phyloP scores from a whole-genome alignment of 2,329 filamentous ascomycete species.

The Trematosphaeria pertusa region DNA sequence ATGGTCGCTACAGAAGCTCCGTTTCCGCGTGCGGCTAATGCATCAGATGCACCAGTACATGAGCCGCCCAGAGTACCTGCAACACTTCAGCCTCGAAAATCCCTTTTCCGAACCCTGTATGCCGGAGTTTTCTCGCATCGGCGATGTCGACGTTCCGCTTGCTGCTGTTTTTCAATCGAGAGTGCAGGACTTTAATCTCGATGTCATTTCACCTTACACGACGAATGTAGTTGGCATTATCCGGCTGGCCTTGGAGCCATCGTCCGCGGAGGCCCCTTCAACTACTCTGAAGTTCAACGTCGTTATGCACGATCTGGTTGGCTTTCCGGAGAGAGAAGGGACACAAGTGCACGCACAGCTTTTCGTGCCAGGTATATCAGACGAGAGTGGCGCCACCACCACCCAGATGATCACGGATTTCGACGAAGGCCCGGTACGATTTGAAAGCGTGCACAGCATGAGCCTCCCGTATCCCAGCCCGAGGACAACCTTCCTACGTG shows the following conservation, averaged over 20 bases:
- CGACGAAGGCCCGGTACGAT: slow-evolving; percentile 88
- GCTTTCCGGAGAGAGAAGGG: slow-evolving; percentile 94
- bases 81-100: slow-evolving; percentile 90
- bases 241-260: slow-evolving; percentile 89
- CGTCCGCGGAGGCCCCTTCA: slow-evolving; percentile 87
- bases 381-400: slow-evolving; percentile 85
- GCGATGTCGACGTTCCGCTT: slow-evolving; percentile 90
- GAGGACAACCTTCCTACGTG: slow-evolving; percentile 76
- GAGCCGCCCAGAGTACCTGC: slow-evolving; percentile 91
- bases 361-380: slow-evolving; percentile 90
- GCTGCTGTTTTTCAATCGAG: slow-evolving; percentile 92
- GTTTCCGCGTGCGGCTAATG: slow-evolving; percentile 88
- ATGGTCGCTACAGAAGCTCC: slow-evolving; percentile 93
- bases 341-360: slow-evolving; percentile 95
- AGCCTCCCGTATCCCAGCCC: slow-evolving; percentile 83
- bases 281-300: slow-evolving; percentile 98
- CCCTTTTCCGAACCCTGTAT: slow-evolving; percentile 91
- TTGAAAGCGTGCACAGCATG: slow-evolving; percentile 99
- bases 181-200: slow-evolving; percentile 91
- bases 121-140: slow-evolving; percentile 89
- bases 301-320: slow-evolving; percentile 94
- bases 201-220: slow-evolving; percentile 91
- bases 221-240: slow-evolving; percentile 89
- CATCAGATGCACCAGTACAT: slow-evolving; percentile 97
- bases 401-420: slow-evolving; percentile 95